Evolutionary conservation across 495 filamentous ascomycete species (phyloP).

Genomic region (Aspergillus egyptiacus): DNA sequence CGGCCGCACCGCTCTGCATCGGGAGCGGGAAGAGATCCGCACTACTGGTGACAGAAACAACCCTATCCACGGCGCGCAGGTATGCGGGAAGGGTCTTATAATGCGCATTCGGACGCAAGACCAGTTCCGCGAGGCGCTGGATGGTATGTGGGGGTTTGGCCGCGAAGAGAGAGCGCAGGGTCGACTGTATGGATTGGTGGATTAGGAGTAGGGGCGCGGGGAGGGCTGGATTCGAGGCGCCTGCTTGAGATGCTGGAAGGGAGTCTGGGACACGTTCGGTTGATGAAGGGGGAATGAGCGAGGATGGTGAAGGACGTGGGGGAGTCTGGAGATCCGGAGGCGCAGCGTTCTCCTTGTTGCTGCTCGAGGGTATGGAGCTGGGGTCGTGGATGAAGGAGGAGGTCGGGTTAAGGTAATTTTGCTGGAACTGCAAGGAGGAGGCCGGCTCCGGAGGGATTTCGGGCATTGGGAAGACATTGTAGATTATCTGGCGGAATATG

Average conservation of each 20-base stretch:
- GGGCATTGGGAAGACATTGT: constrained; percentile 49
- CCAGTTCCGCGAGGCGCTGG: constrained; percentile 89
- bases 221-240: constrained; percentile 39
- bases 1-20: constrained; percentile 42
- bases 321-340: constrained; percentile 29
- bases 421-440: constrained; percentile 14
- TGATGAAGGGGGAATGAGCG: constrained; percentile 30
- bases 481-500: constrained; percentile 41
- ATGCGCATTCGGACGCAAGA: constrained; percentile 67
- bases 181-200: constrained; percentile 58
- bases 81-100: constrained; percentile 78
- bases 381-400: constrained; percentile 30
- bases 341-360: constrained; percentile 51
- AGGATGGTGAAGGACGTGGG: constrained; percentile 33
- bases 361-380: constrained; percentile 29
- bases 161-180: constrained; percentile 62
- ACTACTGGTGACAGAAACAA: constrained; percentile 83
- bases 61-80: constrained; percentile 84
- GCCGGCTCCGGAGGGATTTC: constrained; percentile 29
- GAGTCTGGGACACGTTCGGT: constrained; percentile 43
- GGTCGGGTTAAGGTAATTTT: constrained; percentile 25
- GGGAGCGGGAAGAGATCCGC: constrained; percentile 78
- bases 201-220: constrained; percentile 59
- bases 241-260: constrained; percentile 36
- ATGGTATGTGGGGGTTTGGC: constrained; percentile 83